phyloP scores from a whole-genome alignment of 2,329 filamentous ascomycete genomes.

The Talaromyces sp. region DNA sequence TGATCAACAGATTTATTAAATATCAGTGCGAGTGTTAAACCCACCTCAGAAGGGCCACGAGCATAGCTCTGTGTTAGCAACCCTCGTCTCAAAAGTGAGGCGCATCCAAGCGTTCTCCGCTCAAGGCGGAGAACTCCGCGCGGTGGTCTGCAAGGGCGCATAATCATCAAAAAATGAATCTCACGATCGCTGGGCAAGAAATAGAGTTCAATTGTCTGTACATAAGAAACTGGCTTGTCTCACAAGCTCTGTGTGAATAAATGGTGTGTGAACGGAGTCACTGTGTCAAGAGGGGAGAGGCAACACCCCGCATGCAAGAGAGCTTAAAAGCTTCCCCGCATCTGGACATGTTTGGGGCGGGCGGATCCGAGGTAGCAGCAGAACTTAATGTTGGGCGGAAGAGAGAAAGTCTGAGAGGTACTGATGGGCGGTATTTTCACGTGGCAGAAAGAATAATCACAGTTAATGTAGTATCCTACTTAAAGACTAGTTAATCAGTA shows the following conservation, averaged over 20 bases:
- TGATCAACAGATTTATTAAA: not conserved
- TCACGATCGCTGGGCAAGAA: not conserved
- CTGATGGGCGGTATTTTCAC: too few species aligned
- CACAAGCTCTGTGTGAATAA: not conserved
- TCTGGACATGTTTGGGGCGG: slow-evolving; percentile 5
- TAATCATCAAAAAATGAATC: slow-evolving; percentile 4
- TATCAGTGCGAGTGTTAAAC: not conserved
- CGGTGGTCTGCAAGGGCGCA: slow-evolving; percentile 14
- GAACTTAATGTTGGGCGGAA: not conserved
- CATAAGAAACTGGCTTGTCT: not conserved
- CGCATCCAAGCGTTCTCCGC: not conserved
- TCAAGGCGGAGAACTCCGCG: slow-evolving; percentile 6
- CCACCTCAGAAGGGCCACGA: slow-evolving; percentile 26
- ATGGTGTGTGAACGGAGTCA: not conserved
- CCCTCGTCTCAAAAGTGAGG: slow-evolving; percentile 13
- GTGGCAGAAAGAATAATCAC: too few species aligned
- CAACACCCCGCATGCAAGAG: not conserved
- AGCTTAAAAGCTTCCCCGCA: slow-evolving; percentile 14
- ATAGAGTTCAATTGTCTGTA: too few species aligned
- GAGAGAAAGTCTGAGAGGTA: too few species aligned
- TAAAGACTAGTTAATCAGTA: too few species aligned
- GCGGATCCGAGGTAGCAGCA: slow-evolving; percentile 10
- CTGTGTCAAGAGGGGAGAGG: not conserved
- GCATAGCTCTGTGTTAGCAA: slow-evolving; percentile 28
- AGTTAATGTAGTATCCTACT: too few species aligned